These are phyloP conservation scores for Colletotrichum plurivorum DNA, from an alignment of 2,329 filamentous ascomycete genomes.

Conservation along the genomic window DNA sequence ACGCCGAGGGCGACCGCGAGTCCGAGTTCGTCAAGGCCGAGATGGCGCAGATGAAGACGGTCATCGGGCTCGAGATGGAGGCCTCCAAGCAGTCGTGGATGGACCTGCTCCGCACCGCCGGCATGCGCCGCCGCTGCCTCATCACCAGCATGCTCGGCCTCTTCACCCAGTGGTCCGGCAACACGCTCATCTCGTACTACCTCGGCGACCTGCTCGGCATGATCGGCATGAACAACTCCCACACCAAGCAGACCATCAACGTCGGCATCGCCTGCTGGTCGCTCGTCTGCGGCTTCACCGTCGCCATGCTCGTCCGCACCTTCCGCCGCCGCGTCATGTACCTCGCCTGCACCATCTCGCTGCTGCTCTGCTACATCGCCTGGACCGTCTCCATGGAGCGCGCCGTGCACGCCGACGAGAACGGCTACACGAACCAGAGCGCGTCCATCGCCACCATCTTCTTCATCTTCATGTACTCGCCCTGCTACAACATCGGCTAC, in stretches of 20 bases:
- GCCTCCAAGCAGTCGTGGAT: constrained; percentile 66
- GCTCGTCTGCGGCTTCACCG: constrained; percentile 59
- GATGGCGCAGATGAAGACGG: constrained; percentile 71
- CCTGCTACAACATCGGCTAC: constrained; percentile 72
- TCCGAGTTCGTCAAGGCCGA: constrained; percentile 71
- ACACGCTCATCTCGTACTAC: constrained; percentile 64
- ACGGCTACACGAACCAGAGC: constrained; percentile 46
- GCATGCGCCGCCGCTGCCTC: constrained; percentile 64
- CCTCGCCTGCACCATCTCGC: constrained; percentile 59
- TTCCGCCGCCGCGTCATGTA: constrained; percentile 63
- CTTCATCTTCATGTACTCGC: constrained; percentile 70
- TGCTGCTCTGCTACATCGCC: constrained; percentile 61
- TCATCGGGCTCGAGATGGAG: constrained; percentile 69
- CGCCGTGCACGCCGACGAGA: constrained; percentile 50
- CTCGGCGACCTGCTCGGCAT: constrained; percentile 61
- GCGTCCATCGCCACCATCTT: constrained; percentile 61
- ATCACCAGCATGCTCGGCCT: constrained; percentile 65
- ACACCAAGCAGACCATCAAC: constrained; percentile 59
- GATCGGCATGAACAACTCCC: constrained; percentile 59
- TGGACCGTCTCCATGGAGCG: constrained; percentile 65
- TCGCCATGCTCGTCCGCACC: constrained; percentile 59
- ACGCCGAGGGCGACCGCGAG: constrained; percentile 65
- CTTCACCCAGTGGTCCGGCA: constrained; percentile 69
- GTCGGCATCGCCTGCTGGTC: constrained; percentile 63
- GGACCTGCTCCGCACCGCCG: constrained; percentile 65